Evolutionary conservation across 495 filamentous ascomycete genomes (phyloP), one percentile per base, ranked within the genome.

Genomic region (Aspergillus bridgeri): DNA sequence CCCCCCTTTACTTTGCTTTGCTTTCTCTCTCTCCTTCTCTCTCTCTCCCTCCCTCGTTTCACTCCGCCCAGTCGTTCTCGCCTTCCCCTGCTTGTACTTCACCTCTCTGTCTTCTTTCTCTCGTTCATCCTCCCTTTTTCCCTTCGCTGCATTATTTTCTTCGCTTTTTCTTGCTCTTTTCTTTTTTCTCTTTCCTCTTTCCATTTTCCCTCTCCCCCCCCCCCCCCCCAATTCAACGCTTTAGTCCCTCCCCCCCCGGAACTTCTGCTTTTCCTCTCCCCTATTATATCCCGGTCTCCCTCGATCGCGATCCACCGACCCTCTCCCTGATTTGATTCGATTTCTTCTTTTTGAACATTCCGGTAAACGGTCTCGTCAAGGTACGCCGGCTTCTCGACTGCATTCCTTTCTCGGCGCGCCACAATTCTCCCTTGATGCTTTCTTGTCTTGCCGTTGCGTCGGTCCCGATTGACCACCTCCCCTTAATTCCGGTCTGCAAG

Each of bases 61-160:
- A 56, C 61, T 67, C 65, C 61, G 60, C 65, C 65, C 65, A 63
- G 53, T 63, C 56, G 60, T 58, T 59, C 51, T 54, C 58, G 60
- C 58, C 62, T 64, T 58, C 63, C 59, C 59, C 53, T 59, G 60
- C 50, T 57, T 62, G 56, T 56, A 59, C 48, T 53, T 69, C 57
- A 52, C 57, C n/a, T n/a, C n/a, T n/a, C n/a, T 56, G 33, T 11
- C 29, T 54, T 42, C 60, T 60, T 65, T 63, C 60, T 64, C 66
- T 66, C 59, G 56, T 65, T 65, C 63, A 66, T 58, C 58, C 22
- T 27, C 54, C 47, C 54, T 64, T 67, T 61, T 60, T 58, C 53
- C 46, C 63, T 60, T 57, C 42, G 38, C 60, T 55, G 47, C 20
- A 20, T 55, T 23, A 27, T 44, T 44, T 43, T 43, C 48, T 21